phyloP scores from a whole-genome alignment of 2,329 filamentous ascomycete species.

The Grosmannia serpens region DNA sequence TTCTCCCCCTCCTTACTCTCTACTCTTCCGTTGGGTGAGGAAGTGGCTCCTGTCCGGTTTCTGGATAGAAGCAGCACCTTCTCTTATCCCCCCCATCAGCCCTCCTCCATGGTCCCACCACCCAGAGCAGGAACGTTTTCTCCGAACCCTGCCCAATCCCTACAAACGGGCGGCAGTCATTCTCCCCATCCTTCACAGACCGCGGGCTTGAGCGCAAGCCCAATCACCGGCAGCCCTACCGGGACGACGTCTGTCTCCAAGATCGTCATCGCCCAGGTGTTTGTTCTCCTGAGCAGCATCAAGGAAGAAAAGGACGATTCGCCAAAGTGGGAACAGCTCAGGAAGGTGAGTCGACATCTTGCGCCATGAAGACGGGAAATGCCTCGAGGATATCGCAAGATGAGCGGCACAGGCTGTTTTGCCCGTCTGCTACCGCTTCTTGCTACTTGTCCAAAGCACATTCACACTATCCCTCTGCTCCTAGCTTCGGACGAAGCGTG shows the following conservation, averaged over 20 bases:
- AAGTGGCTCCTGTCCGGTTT: constrained; percentile 14
- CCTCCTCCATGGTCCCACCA: constrained; percentile 43
- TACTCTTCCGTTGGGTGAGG: constrained; percentile 12
- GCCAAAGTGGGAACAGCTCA: constrained; percentile 89
- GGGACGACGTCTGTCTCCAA: constrained; percentile 64
- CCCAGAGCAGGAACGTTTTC: constrained; percentile 53
- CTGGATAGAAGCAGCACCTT: constrained; percentile 14
- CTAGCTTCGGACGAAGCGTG: too few relatives aligned
- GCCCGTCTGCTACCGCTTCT: too few relatives aligned
- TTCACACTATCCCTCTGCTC: too few relatives aligned
- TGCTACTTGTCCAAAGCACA: too few relatives aligned
- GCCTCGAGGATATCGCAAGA: not conserved
- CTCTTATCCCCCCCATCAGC: constrained; percentile 5
- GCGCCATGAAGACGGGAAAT: too few relatives aligned
- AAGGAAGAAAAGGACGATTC: constrained; percentile 83
- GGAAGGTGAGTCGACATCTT: constrained; percentile 52
- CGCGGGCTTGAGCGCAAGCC: constrained; percentile 46
- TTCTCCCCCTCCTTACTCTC: not conserved
- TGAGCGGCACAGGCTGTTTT: not conserved
- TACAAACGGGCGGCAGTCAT: constrained; percentile 44
- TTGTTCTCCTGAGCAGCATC: constrained; percentile 84
- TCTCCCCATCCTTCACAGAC: constrained; percentile 46
- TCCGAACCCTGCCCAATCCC: constrained; percentile 46
- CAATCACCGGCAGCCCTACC: constrained; percentile 51
- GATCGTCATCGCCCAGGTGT: constrained; percentile 91